These are phyloP conservation scores for Cyclostephanos invisitatus DNA, from an alignment of 108 stramenopile species.

Conservation along the genomic window DNA sequence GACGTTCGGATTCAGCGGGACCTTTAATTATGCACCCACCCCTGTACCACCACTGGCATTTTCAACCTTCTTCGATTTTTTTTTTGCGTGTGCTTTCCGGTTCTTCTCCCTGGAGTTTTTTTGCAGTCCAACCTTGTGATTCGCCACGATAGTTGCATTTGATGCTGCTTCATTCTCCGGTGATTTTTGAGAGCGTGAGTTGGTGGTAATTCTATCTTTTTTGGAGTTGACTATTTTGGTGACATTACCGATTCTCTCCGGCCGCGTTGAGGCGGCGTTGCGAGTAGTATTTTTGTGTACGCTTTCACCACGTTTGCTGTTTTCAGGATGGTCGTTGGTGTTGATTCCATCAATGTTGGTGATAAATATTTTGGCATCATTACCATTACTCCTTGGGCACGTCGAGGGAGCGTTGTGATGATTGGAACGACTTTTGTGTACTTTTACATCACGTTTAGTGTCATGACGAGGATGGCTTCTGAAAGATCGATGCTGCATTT, in stretches of 20 bases:
- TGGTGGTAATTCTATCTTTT: neutral
- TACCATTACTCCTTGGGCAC: neutral
- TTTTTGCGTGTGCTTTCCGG: neutral
- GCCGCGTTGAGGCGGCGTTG: no score
- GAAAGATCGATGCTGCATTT: no score
- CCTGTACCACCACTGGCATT: neutral
- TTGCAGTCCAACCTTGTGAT: neutral
- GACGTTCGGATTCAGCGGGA: no score
- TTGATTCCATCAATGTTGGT: no score
- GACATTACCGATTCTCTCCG: neutral
- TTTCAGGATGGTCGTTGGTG: neutral
- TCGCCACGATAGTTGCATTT: neutral
- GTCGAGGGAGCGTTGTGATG: neutral
- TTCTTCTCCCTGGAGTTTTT: neutral
- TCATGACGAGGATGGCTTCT: no score
- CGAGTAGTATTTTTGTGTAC: no score
- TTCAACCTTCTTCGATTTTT: neutral
- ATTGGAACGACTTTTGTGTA: neutral
- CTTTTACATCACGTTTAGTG: slow-evolving; percentile 1
- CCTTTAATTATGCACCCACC: neutral
- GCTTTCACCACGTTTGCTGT: neutral
- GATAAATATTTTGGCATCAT: neutral
- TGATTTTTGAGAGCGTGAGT: neutral
- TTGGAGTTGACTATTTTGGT: no score
- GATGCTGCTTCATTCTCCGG: neutral